Evolutionary conservation across 164 flowering plant species (phyloP).

Genomic region (grape (Vitis vinifera)): ASM3070453v1 NC_081807.1:6019001-6019500

Average conservation of each 20-base stretch:
- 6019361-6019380: conserved; percentile 6
- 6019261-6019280: conserved; percentile 91
- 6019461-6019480: conserved; percentile 42
- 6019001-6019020: no score
- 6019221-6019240: conserved; percentile 95
- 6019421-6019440: background rate
- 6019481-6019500: conserved; percentile 92
- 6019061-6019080: no score
- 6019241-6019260: conserved; percentile 65
- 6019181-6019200: conserved; percentile 50
- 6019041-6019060: no score
- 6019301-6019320: conserved; percentile 71
- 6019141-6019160: background rate
- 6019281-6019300: conserved; percentile 81
- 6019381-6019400: conserved; percentile 4
- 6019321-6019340: conserved; percentile 86
- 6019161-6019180: conserved; percentile 19
- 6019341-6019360: conserved; percentile 99
- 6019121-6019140: background rate
- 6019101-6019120: background rate
- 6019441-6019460: conserved; percentile 5
- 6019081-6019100: no score
- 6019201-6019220: conserved; percentile 94
- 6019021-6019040: no score
- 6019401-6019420: background rate